phyloP scores from a whole-genome alignment of 805 yeast genomes.

The Lachancea lanzarotensis region DNA sequence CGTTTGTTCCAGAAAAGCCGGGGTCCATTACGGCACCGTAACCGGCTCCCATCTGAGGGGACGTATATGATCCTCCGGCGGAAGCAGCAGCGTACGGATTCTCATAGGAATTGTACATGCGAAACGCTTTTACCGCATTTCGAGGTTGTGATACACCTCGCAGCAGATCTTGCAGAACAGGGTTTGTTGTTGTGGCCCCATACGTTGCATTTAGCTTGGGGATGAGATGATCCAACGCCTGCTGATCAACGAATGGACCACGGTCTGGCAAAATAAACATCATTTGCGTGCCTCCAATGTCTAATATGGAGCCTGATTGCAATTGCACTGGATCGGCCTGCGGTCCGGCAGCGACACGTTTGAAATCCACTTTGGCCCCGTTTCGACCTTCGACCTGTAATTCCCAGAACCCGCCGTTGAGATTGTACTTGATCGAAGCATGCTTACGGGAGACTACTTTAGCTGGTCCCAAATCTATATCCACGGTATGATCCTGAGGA shows the following conservation, averaged over 20 bases:
- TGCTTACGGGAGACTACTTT: slow-evolving; percentile 93
- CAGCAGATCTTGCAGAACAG: slow-evolving; percentile 10
- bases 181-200: slow-evolving; percentile 20
- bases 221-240: slow-evolving; percentile 30
- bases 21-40: slow-evolving; percentile 12
- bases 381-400: slow-evolving; percentile 78
- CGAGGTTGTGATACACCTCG: slow-evolving; percentile 12
- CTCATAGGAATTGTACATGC: slow-evolving; percentile 22
- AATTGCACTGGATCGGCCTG: slow-evolving; percentile 47
- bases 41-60: slow-evolving; percentile 8
- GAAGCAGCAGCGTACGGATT: slow-evolving; percentile 4
- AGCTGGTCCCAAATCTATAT: slow-evolving; percentile 93
- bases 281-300: slow-evolving; percentile 97
- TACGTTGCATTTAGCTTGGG: slow-evolving; percentile 25
- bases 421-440: slow-evolving; percentile 75
- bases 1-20: slow-evolving; percentile 10
- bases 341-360: slow-evolving; percentile 40
- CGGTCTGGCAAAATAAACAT: slow-evolving; percentile 95
- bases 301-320: slow-evolving; percentile 83
- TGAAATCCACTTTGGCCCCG: slow-evolving; percentile 85
- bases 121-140: slow-evolving; percentile 28
- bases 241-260: slow-evolving; percentile 54
- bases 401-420: slow-evolving; percentile 77
- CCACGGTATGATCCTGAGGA: slow-evolving; percentile 24
- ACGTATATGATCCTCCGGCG: slow-evolving; percentile 3